Percentiles rank a stretch among this genome's conserved stretches.
Evolutionary conservation across 2,329 filamentous ascomycete species (phyloP).

Genomic region (Colletotrichum simmondsii): DNA sequence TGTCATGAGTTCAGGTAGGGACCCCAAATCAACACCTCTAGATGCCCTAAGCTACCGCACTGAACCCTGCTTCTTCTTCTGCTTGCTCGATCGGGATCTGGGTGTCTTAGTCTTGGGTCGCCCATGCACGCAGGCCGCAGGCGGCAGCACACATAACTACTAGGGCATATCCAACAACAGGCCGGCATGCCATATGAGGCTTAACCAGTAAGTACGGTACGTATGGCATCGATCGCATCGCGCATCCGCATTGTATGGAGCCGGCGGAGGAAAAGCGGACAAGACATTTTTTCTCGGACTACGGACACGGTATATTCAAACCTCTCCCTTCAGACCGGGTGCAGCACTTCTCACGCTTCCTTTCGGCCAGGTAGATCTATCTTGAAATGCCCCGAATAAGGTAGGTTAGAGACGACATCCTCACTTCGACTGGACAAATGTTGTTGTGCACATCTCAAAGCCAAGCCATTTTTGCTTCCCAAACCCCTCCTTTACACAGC

Average conservation of each 20-base stretch:
- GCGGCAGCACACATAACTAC: background rate
- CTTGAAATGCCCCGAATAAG: no score
- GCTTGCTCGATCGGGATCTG: background rate
- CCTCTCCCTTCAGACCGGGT: background rate
- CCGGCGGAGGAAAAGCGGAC: background rate
- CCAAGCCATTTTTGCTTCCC: background rate
- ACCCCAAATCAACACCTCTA: background rate
- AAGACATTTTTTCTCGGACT: no score
- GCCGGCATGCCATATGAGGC: background rate
- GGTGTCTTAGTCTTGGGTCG: background rate
- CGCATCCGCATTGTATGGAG: background rate
- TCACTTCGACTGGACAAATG: background rate
- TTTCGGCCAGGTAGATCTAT: no score
- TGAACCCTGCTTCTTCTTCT: conserved; percentile 14
- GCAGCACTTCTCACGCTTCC: background rate
- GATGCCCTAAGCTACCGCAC: conserved; percentile 1
- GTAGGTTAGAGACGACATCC: background rate
- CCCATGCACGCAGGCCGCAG: background rate
- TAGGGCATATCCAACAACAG: background rate
- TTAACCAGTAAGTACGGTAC: background rate
- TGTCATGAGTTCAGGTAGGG: background rate
- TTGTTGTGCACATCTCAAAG: background rate
- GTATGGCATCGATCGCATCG: no score
- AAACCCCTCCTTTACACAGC: background rate
- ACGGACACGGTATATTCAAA: no score